These are phyloP conservation scores for Rhizophlyctis rosea DNA, from an alignment of 192 early-diverging fungal species.

Conservation along the genomic window DNA sequence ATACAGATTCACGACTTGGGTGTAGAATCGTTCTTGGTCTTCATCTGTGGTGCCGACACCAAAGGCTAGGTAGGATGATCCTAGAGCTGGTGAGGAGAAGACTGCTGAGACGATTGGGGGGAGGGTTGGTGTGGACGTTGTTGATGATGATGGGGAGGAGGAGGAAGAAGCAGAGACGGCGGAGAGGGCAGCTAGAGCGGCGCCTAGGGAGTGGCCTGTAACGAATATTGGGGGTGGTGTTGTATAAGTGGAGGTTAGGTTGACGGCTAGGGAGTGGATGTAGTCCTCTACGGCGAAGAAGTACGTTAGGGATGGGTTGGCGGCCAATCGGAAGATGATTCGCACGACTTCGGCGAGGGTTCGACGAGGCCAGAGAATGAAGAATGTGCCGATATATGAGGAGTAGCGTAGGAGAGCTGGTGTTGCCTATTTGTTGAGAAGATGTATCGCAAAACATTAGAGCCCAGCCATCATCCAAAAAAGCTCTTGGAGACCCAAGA, in stretches of 20 bases:
- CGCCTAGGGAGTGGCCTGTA: conserved; percentile 14
- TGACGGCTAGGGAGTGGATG: not conserved
- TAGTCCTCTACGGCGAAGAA: conserved; percentile 12
- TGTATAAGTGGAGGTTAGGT: no score
- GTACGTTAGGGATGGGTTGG: conserved; percentile 14
- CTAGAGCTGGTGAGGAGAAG: conserved; percentile 2
- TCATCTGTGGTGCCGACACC: not conserved
- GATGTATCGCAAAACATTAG: no score
- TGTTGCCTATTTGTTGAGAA: no score
- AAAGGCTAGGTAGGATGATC: conserved; percentile 2
- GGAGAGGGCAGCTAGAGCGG: not conserved
- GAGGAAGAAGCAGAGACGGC: no score
- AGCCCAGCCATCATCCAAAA: no score
- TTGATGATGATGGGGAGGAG: not conserved
- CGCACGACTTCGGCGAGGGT: conserved; percentile 5
- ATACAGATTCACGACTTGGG: not conserved
- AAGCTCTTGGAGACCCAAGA: no score
- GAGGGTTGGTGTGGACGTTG: no score
- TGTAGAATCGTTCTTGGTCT: not conserved
- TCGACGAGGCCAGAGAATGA: conserved; percentile 3
- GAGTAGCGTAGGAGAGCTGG: conserved; percentile 11
- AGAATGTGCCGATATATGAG: conserved; percentile 14
- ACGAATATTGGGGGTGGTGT: not conserved
- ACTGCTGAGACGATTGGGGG: no score
- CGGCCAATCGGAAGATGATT: conserved; percentile 10